Conservation (phyloP, 169 alveolate genomes). For the Eimeria acervulina region DNA sequence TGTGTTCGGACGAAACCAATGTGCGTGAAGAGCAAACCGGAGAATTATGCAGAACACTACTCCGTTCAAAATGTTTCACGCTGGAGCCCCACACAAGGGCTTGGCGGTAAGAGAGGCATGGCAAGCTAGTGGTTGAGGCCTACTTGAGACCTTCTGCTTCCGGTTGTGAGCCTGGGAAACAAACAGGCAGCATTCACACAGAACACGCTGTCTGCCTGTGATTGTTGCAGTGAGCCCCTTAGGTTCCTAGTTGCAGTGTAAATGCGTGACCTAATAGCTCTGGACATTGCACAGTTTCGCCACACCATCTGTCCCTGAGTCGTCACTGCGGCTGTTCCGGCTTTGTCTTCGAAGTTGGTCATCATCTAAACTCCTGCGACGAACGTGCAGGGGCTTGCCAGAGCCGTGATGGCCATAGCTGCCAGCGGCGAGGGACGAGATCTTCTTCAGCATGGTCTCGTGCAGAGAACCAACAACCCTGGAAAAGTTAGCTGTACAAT, state of each 20-base stretch:
- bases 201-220: background rate
- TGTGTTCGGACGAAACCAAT: background rate
- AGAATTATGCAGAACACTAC: background rate
- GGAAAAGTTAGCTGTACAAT: background rate
- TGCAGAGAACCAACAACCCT: background rate
- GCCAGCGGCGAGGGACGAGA: constrained; percentile 60
- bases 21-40: background rate
- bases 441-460: constrained; percentile 45
- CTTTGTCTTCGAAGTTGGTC: constrained; percentile 37
- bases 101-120: background rate
- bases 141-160: constrained; percentile 69
- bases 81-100: background rate
- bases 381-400: constrained; percentile 2
- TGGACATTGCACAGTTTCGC: background rate
- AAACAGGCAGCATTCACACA: background rate
- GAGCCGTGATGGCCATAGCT: constrained; percentile 21
- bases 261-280: background rate
- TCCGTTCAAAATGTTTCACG: background rate
- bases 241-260: background rate
- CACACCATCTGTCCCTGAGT: constrained; percentile 66
- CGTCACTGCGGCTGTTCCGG: constrained; percentile 6
- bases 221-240: background rate
- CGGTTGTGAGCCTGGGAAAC: constrained; percentile 37
- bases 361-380: constrained; percentile 16
- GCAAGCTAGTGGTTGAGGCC: background rate